phyloP scores from a whole-genome alignment of 1,284 basidiomycete species.

The Ceratobasidium sp. region DNA sequence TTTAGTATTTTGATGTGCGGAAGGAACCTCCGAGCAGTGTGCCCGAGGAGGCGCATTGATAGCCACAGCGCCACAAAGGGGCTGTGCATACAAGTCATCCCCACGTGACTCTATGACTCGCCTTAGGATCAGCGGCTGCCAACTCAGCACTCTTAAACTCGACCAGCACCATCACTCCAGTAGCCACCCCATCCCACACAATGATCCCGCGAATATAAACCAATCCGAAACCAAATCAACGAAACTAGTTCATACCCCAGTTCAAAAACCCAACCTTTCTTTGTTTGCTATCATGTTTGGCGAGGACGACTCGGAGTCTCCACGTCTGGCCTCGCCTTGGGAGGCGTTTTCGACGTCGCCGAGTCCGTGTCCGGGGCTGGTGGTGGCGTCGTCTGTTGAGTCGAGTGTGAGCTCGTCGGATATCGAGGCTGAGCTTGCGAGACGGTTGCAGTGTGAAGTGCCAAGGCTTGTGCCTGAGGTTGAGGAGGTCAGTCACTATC shows the following conservation, averaged over 20 bases:
- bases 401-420: slow-evolving; percentile 43
- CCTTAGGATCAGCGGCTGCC: neutral
- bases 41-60: neutral
- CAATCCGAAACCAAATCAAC: slow-evolving; percentile 7
- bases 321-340: slow-evolving; percentile 79
- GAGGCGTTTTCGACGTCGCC: slow-evolving; percentile 65
- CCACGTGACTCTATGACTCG: neutral
- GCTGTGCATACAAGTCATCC: neutral
- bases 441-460: slow-evolving; percentile 49
- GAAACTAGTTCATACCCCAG: slow-evolving; percentile 13
- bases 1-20: too few relatives aligned
- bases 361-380: slow-evolving; percentile 50
- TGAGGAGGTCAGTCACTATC: slow-evolving; percentile 62
- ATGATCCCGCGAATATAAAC: slow-evolving; percentile 74
- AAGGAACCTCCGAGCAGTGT: neutral
- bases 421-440: slow-evolving; percentile 43
- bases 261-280: slow-evolving; percentile 42
- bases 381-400: slow-evolving; percentile 21
- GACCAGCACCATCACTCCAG: neutral
- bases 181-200: slow-evolving; percentile 48
- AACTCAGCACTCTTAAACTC: neutral
- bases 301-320: slow-evolving; percentile 54
- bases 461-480: slow-evolving; percentile 78
- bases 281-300: slow-evolving; percentile 19
- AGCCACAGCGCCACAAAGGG: neutral